These are phyloP conservation scores for Magnaporthiopsis incrustans DNA, from an alignment of 2,329 filamentous ascomycete genomes.

Conservation along the genomic window DNA sequence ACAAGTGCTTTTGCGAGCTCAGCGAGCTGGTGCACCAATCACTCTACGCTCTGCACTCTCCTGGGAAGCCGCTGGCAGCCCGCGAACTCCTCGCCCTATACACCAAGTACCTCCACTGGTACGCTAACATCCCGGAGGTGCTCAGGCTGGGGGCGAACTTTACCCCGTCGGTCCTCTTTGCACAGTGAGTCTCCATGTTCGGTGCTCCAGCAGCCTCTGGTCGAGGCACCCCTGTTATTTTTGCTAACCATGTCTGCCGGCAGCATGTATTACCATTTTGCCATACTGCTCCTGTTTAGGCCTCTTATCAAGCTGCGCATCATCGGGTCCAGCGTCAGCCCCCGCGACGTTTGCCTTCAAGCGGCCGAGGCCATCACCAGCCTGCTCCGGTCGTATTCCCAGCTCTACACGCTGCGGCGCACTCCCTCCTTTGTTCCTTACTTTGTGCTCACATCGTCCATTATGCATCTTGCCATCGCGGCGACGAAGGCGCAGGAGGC, in stretches of 20 bases:
- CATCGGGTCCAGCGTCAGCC: constrained; percentile 53
- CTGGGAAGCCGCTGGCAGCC: constrained; percentile 56
- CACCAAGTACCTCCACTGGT: constrained; percentile 64
- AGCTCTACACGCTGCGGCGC: constrained; percentile 48
- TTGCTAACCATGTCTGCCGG: constrained; percentile 9
- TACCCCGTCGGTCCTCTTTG: constrained; percentile 63
- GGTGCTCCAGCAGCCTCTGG: background rate
- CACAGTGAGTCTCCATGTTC: constrained; percentile 49
- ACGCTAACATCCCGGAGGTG: constrained; percentile 56
- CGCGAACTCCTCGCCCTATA: constrained; percentile 57
- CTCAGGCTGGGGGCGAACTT: constrained; percentile 60
- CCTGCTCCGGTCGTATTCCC: constrained; percentile 47
- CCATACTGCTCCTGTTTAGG: constrained; percentile 65
- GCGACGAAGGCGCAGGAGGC: constrained; percentile 21
- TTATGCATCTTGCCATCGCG: constrained; percentile 50
- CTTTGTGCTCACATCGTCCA: constrained; percentile 52
- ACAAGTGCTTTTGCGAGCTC: constrained; percentile 62
- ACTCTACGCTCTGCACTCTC: constrained; percentile 64
- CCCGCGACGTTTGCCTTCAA: constrained; percentile 57
- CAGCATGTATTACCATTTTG: constrained; percentile 64
- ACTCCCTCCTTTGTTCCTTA: constrained; percentile 55
- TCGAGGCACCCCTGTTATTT: background rate
- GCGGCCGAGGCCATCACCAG: constrained; percentile 52
- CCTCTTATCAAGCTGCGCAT: constrained; percentile 60
- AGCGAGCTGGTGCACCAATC: constrained; percentile 68